Base-by-base conservation (phyloP, 495 filamentous ascomycete genomes). In the Aspergillus bertholletiae region DNA sequence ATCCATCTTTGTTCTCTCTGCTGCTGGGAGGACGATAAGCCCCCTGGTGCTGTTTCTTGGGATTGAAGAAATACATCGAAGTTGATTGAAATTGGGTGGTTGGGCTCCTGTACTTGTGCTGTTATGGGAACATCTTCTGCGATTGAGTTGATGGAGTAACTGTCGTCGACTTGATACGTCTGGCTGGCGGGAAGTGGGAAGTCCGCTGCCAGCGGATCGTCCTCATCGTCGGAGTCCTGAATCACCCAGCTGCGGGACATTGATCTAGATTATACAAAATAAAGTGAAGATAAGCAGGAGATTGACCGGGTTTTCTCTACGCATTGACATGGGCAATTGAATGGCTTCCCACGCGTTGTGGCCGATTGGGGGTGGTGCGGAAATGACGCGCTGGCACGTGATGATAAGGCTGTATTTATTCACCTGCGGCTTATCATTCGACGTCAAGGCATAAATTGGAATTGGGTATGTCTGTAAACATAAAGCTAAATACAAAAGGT, bases 191-290 rank as follows among this genome's bases (percentile, higher is more conserved):
- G 59, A 37, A 63, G 53, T n/a, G 64, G 58, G 6, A 59, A 44
- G n/a, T 60, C 66, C 49, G 66, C 71, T 28, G 60, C 57, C n/a
- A 72, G 57, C 39, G 57, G 63, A 34, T 79, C 70, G 7, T 73
- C 76, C 50, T 80, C 78, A 20, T 80, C 77, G 24, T 77, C 74
- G 13, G 78, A 81, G 54, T 81, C 78, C 47, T 76, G 74, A 26
- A 81, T 77, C 15, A 80, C 65, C 41, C 73, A 72, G 48, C 70
- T 51, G 55, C 56, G 59, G 44, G 64, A 57, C 73, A 76, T 76
- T 53, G 22, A 24, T 46, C 23, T 46, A 20, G 34, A 5, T 37
- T 37, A n/a, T 37, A 15, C 13, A 2, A 9, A 37, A 4, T 28
- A 4, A 8, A 4, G 8, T 8, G 34, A 2, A 37, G 34, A 37